phyloP scores from a whole-genome alignment of 352 stramenopile species.

The Phytopythium litorale region DNA sequence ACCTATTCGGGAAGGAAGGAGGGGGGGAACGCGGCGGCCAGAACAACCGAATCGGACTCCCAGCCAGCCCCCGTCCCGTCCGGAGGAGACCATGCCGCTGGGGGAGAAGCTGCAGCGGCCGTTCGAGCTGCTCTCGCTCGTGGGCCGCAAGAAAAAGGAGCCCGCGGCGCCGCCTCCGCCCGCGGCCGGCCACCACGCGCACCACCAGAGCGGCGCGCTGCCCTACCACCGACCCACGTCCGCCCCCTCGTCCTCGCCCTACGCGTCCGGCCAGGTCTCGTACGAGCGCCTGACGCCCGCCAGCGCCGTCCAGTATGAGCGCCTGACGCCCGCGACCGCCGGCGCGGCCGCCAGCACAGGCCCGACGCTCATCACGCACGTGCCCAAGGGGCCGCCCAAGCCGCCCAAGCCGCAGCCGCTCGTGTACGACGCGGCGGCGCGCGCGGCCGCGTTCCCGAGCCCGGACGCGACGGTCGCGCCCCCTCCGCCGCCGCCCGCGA shows the following conservation, averaged over 20 bases:
- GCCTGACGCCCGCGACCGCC: slow-evolving; percentile 33
- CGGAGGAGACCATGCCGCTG: slow-evolving; percentile 26
- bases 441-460: slow-evolving; percentile 32
- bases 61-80: too few relatives aligned
- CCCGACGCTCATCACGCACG: slow-evolving; percentile 5
- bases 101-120: slow-evolving; percentile 49
- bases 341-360: slow-evolving; percentile 4
- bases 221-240: background rate
- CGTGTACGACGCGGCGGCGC: slow-evolving; percentile 34
- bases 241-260: slow-evolving; percentile 1
- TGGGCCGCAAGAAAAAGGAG: slow-evolving; percentile 57
- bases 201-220: slow-evolving; percentile 1
- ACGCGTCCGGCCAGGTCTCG: slow-evolving; percentile 24
- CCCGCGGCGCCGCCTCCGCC: slow-evolving; percentile 12
- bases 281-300: slow-evolving; percentile 44
- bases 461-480: slow-evolving; percentile 17
- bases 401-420: slow-evolving; percentile 28
- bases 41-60: too few relatives aligned
- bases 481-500: slow-evolving; percentile 14
- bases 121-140: slow-evolving; percentile 65
- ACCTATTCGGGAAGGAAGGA: too few relatives aligned
- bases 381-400: slow-evolving; percentile 10
- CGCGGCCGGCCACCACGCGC: slow-evolving; percentile 12
- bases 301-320: slow-evolving; percentile 44
- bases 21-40: too few relatives aligned